phyloP scores from a whole-genome alignment of 2,329 filamentous ascomycete species.

The Malbranchea zuffiana region DNA sequence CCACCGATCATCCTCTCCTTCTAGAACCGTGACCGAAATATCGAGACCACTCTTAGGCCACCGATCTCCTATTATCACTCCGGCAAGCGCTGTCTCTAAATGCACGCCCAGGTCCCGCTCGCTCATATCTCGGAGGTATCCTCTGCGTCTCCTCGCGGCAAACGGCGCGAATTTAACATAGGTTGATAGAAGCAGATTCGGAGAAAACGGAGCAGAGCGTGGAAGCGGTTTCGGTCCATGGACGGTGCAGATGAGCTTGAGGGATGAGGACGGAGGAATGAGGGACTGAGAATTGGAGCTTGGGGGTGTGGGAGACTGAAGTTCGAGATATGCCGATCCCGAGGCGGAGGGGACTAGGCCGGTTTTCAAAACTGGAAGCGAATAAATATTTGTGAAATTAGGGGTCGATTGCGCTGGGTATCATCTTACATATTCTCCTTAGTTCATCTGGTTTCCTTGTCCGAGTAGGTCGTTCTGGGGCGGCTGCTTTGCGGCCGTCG shows the following conservation, averaged over 20 bases:
- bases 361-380: constrained; percentile 64
- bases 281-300: constrained; percentile 36
- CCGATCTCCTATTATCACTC: constrained; percentile 80
- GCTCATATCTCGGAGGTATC: constrained; percentile 72
- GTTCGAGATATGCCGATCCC: constrained; percentile 63
- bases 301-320: constrained; percentile 39
- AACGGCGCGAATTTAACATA: constrained; percentile 97
- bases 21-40: constrained; percentile 81
- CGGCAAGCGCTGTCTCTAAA: constrained; percentile 78
- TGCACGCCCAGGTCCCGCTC: constrained; percentile 87
- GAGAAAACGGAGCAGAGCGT: constrained; percentile 79
- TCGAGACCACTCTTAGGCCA: constrained; percentile 99
- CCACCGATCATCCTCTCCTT: constrained; percentile 75
- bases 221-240: constrained; percentile 88
- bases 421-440: constrained; percentile 61
- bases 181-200: constrained; percentile 80
- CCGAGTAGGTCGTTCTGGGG: constrained; percentile 42
- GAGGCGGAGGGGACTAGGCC: constrained; percentile 87
- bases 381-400: constrained; percentile 14
- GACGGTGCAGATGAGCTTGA: constrained; percentile 88
- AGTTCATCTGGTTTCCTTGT: constrained; percentile 58
- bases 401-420: neutral
- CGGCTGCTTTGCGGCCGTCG: constrained; percentile 36
- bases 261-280: constrained; percentile 49
- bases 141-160: constrained; percentile 67